Conservation (phyloP, 192 early-diverging fungal genomes). For the Backusella circina region DNA sequence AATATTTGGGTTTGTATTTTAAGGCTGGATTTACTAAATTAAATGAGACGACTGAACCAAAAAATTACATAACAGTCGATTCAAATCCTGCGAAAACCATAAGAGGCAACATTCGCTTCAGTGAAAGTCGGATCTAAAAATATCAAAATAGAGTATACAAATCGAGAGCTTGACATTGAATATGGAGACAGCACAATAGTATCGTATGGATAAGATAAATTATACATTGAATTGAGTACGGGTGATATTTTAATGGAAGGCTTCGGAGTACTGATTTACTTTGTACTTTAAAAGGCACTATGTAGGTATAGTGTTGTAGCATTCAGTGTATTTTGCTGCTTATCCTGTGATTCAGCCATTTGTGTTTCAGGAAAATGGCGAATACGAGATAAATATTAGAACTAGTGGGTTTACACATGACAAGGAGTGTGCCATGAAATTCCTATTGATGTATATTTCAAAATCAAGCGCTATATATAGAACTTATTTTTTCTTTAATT, state of each 20-base stretch:
- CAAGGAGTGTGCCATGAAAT: constrained; percentile 29
- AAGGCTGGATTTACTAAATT: constrained; percentile 16
- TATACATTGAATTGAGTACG: constrained; percentile 15
- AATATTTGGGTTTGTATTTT: background rate
- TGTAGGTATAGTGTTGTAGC: background rate
- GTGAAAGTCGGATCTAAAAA: constrained; percentile 3
- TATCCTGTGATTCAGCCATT: constrained; percentile 17
- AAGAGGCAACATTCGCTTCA: constrained; percentile 12
- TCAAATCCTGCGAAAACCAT: constrained; percentile 11
- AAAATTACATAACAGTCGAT: constrained; percentile 17
- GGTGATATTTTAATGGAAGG: background rate
- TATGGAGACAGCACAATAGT: background rate
- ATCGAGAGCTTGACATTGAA: constrained; percentile 13
- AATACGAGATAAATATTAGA: constrained; percentile 46
- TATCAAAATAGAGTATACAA: background rate
- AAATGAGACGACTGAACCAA: constrained; percentile 15
- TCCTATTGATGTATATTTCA: constrained; percentile 23
- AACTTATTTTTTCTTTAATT: background rate
- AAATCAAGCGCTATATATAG: background rate
- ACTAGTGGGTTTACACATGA: constrained; percentile 40
- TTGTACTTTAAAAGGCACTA: constrained; percentile 11
- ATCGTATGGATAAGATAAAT: constrained; percentile 10
- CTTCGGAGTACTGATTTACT: constrained; percentile 11
- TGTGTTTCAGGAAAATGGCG: constrained; percentile 33
- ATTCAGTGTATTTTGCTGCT: background rate